Conservation (phyloP, 2,329 filamentous ascomycete species). For the Penicillium decumbens region DNA sequence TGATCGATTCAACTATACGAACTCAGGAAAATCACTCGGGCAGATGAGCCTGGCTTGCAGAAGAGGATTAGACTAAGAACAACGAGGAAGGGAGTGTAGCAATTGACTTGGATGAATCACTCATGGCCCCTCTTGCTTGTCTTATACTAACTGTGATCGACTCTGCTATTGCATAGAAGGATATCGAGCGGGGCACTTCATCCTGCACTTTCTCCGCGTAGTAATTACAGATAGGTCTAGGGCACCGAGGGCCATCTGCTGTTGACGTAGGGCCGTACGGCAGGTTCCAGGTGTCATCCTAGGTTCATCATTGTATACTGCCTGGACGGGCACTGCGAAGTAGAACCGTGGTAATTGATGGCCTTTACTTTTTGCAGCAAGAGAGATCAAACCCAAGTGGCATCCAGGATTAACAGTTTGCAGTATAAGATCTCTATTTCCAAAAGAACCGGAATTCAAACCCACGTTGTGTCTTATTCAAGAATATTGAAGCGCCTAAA, state of each 20-base stretch:
- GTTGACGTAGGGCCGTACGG: too few species aligned
- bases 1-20: too few species aligned
- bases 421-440: background rate
- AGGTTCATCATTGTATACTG: too few species aligned
- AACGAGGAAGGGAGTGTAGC: slow-evolving; percentile 2
- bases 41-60: too few species aligned
- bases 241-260: slow-evolving; percentile 10
- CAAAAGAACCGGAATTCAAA: background rate
- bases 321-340: too few species aligned
- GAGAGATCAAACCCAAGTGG: background rate
- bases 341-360: background rate
- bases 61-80: too few species aligned
- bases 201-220: slow-evolving; percentile 7
- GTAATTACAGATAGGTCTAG: slow-evolving; percentile 36
- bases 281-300: too few species aligned
- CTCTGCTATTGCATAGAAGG: background rate
- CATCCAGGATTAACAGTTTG: background rate
- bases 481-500: background rate
- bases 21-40: too few species aligned
- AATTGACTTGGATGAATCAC: slow-evolving; percentile 15
- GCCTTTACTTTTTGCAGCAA: background rate
- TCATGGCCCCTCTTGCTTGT: slow-evolving; percentile 15
- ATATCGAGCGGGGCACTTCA: slow-evolving; percentile 13
- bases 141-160: slow-evolving; percentile 10
- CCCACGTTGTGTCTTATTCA: background rate